phyloP scores from a whole-genome alignment of 192 early-diverging fungal genomes.

The Neocallimastix lanati region DNA sequence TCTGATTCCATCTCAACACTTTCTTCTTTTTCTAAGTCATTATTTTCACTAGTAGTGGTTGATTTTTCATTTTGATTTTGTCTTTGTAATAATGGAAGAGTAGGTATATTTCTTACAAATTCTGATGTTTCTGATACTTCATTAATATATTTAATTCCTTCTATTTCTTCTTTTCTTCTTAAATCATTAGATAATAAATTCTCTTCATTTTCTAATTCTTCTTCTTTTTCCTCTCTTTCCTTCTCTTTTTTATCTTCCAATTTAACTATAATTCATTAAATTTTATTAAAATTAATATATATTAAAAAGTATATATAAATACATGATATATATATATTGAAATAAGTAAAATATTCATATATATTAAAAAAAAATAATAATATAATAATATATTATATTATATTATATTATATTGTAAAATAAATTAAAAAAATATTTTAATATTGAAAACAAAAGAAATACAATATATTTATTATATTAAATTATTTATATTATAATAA shows the following conservation, averaged over 20 bases:
- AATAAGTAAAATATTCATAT: too few species aligned
- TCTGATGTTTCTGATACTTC: constrained; percentile 75
- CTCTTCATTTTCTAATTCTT: constrained; percentile 20
- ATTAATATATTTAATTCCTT: constrained; percentile 15
- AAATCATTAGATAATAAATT: not conserved
- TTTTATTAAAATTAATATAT: too few species aligned
- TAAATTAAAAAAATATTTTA: too few species aligned
- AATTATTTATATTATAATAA: too few species aligned
- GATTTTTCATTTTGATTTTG: constrained; percentile 2
- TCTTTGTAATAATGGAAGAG: constrained; percentile 12
- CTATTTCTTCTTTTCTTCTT: not conserved
- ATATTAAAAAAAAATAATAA: too few species aligned
- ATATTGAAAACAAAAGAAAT: too few species aligned
- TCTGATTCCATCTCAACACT: constrained; percentile 8
- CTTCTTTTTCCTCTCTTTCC: constrained; percentile 4
- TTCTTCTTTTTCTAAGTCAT: constrained; percentile 8
- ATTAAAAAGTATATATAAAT: too few species aligned
- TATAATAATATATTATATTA: too few species aligned
- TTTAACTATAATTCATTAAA: not conserved
- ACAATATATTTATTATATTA: too few species aligned
- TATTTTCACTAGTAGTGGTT: not conserved
- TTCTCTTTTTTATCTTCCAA: constrained; percentile 1
- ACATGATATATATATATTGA: too few species aligned
- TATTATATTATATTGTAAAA: too few species aligned
- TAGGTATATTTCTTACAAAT: constrained; percentile 52